Evolutionary conservation across 257 asterid species (phyloP).

Genomic region (Lycium barbarum): DNA sequence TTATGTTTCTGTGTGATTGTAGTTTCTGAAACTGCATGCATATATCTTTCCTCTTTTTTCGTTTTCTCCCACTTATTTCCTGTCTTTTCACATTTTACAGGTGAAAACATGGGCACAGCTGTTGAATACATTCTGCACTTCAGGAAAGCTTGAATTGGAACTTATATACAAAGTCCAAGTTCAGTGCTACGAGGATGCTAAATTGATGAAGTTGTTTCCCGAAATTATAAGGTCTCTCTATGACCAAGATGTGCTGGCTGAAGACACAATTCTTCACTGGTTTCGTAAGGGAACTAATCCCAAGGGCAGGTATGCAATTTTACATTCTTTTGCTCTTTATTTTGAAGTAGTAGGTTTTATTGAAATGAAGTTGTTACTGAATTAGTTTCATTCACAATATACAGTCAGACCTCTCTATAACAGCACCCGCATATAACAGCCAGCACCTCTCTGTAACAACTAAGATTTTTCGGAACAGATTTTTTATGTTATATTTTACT

Average conservation of each 20-base stretch:
- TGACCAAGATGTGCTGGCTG: conserved; percentile 95
- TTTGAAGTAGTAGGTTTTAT: too few relatives aligned
- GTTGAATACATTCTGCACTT: conserved; percentile 82
- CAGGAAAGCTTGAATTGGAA: conserved; percentile 90
- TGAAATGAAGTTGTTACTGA: not conserved
- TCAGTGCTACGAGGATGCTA: conserved; percentile 97
- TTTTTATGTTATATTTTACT: too few relatives aligned
- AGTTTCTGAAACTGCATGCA: not conserved
- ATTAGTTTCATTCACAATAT: not conserved
- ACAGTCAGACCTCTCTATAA: too few relatives aligned
- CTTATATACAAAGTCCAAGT: conserved; percentile 93
- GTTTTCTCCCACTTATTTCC: not conserved
- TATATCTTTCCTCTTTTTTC: not conserved
- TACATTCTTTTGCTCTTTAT: not conserved
- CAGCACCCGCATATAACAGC: too few relatives aligned
- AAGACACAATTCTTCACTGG: conserved; percentile 96
- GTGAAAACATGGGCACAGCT: conserved; percentile 88
- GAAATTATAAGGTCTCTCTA: conserved; percentile 91
- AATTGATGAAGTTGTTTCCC: conserved; percentile 94
- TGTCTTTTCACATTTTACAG: conserved; percentile 34
- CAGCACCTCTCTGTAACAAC: too few relatives aligned
- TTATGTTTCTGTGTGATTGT: not conserved
- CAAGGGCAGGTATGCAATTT: conserved; percentile 79
- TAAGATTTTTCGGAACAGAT: too few relatives aligned
- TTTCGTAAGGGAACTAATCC: conserved; percentile 90